phyloP scores from a whole-genome alignment of 129 eudicot genomes.

The Lactuca sativa region DNA sequence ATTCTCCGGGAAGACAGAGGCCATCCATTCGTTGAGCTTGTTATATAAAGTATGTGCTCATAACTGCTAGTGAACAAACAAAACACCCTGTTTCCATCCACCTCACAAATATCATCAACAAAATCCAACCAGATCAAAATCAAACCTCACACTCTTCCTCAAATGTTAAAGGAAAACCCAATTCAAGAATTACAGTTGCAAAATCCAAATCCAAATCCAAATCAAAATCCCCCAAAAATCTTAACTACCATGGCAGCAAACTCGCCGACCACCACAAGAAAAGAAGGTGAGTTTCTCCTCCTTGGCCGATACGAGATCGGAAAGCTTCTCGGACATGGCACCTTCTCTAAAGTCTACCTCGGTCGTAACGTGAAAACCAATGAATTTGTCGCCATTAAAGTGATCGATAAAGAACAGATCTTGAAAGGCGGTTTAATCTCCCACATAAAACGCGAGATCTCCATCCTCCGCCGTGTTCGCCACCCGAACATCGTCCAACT shows the following conservation, averaged over 20 bases:
- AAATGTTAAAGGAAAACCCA: not conserved
- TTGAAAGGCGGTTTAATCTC: slow-evolving; percentile 57
- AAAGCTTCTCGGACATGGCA: slow-evolving; percentile 70
- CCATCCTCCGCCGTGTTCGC: slow-evolving; percentile 61
- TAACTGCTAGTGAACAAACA: not conserved
- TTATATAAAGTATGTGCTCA: not conserved
- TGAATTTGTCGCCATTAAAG: slow-evolving; percentile 65
- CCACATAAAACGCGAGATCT: slow-evolving; percentile 77
- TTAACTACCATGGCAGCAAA: slow-evolving; percentile 8
- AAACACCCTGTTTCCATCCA: slow-evolving; percentile 4
- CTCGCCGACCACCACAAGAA: slow-evolving; percentile 37
- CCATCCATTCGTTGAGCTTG: not conserved
- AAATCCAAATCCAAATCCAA: not conserved
- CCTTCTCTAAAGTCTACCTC: slow-evolving; percentile 61
- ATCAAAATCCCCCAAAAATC: not conserved
- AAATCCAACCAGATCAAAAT: slow-evolving; percentile 22
- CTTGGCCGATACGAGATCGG: slow-evolving; percentile 69
- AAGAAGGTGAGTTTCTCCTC: slow-evolving; percentile 52
- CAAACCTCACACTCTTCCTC: slow-evolving; percentile 9
- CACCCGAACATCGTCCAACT: slow-evolving; percentile 75
- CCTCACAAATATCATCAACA: slow-evolving; percentile 38
- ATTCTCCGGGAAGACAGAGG: not conserved
- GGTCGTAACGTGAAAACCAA: slow-evolving; percentile 58
- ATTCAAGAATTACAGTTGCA: not conserved
- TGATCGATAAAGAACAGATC: slow-evolving; percentile 76